Evolutionary conservation across 495 filamentous ascomycete genomes (phyloP), one percentile per base, ranked within the genome.

Genomic region (Eremomyces bilateralis): DNA sequence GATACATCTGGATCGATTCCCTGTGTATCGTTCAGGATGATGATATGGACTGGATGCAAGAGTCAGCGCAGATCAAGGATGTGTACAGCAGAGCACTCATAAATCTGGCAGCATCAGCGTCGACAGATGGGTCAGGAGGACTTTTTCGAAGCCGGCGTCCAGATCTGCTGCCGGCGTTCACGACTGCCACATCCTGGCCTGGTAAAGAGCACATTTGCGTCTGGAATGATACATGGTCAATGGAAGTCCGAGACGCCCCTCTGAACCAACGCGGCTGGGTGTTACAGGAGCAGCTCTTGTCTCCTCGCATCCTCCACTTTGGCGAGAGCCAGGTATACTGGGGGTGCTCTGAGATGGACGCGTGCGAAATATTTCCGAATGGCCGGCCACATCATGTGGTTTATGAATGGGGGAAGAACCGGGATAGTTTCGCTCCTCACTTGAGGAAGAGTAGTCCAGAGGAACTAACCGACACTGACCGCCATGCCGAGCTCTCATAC

Each of bases 241-340:
- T 8, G 8, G 24, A 13, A 15, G 20, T n/a, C 29, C 15, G 6
- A 30, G 10, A 38, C 27, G 17, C 4, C 1, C 33, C 33, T 5
- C 37, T 38, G 8, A 8, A 6, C 30, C 6, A 6, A 17, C 33
- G 33, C 5, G 33, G 16, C 8, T 35, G 33, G 33, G 19, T 22
- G 5, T 4, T 35, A 20, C 33, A 35, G 33, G 33, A 35, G 33
- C 10, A 8, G 8, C 10, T 35, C 10, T 6, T 35, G 8, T 20
- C 33, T 5, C 33, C 6, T 5, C 33, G 33, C 11, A 35, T 25
- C 4, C 20, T 35, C 20, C 33, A 35, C 19, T 35, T 35, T 15
- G 33, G 5, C 10, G 19, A 24, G 5, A 20, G n/a, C n/a, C 10
- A 35, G 20, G 6, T 35, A 12, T 35, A 24, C 25, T 35, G 33